Evolutionary conservation across 352 stramenopile genomes (phyloP).

Genomic region (Aphanomyces stellatus): DNA sequence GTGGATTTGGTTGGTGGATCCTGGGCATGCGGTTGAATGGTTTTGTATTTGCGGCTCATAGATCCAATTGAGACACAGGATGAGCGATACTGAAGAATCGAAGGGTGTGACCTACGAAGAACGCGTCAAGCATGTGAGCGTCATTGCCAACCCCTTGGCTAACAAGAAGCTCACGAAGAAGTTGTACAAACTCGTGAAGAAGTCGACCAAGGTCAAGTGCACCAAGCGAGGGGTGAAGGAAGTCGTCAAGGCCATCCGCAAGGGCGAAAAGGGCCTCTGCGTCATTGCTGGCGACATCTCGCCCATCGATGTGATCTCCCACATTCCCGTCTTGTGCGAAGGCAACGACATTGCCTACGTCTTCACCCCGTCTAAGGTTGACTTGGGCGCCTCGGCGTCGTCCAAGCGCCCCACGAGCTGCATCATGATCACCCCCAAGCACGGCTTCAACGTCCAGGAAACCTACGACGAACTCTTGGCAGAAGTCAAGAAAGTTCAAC

Average conservation of each 20-base stretch:
- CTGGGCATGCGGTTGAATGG: not conserved
- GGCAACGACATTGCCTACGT: slow-evolving; percentile 99
- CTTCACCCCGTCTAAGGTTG: slow-evolving; percentile 94
- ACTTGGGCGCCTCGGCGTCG: slow-evolving; percentile 92
- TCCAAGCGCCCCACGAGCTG: slow-evolving; percentile 98
- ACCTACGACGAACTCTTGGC: slow-evolving; percentile 85
- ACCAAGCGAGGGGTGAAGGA: slow-evolving; percentile 99
- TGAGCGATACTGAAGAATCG: slow-evolving; percentile 19
- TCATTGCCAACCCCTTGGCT: slow-evolving; percentile 96
- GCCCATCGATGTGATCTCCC: slow-evolving; percentile 99
- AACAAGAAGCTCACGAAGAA: slow-evolving; percentile 96
- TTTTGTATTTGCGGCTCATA: not conserved
- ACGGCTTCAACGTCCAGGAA: slow-evolving; percentile 83
- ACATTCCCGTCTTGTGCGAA: slow-evolving; percentile 98
- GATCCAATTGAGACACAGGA: slow-evolving; percentile 12
- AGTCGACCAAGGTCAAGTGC: slow-evolving; percentile 93
- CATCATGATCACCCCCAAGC: slow-evolving; percentile 95
- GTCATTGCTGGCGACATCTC: slow-evolving; percentile 99
- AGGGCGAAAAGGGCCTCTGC: slow-evolving; percentile 96
- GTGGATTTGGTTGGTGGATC: slow-evolving; percentile 17
- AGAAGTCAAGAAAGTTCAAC: slow-evolving; percentile 84
- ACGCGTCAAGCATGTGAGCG: slow-evolving; percentile 75
- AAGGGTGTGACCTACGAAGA: slow-evolving; percentile 61
- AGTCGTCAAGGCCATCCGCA: slow-evolving; percentile 97
- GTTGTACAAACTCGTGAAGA: slow-evolving; percentile 92